Evolutionary conservation across 306 rosid species (phyloP), one percentile per base, ranked within the genome.

Genomic region (Bauhinia variegata): DNA sequence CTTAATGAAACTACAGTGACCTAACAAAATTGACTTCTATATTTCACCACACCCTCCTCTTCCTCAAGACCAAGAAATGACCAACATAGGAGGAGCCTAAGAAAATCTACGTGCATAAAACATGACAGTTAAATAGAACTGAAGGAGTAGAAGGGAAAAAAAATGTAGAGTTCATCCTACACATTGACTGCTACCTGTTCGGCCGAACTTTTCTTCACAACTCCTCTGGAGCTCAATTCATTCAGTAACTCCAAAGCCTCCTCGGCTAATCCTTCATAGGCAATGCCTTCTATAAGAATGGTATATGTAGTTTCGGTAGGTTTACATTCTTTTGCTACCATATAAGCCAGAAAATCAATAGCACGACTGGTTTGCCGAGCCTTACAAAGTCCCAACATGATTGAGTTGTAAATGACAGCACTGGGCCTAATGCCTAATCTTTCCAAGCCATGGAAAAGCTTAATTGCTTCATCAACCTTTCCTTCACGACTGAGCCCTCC

Each of bases 291-390:
- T 42, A 93, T 82, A 55, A 93, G 99, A 82, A 88, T 86, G 33
- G 93, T 86, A 72, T 93, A 93, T 1, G 99, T 84, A 62, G 81
- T 83, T 85, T 93, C 99, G 10, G 95, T 84, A 33, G 99, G 99
- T 55, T 80, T 85, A 67, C 96, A 93, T 61, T 89, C 97, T 63
- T 75, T 82, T 0, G 78, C 75, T 57, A 93, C 75, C 99, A 93
- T 90, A 65, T 74, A 53, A 8, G 81, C 86, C 63, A 93, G 77
- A 67, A 88, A 87, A 81, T 93, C 97, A 33, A 93, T 93, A 8
- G 99, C 99, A 5, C 85, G 85, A 34, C 80, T 65, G 23, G 96
- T 86, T 73, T 86, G 86, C 49, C 62, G 80, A 56, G 78, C 87
- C 84, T 88, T 95, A 42, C 97, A 90, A 43, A 95, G 95, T 54